phyloP scores from a whole-genome alignment of 2,329 filamentous ascomycete genomes.

The Conoideocrella luteorostrata region DNA sequence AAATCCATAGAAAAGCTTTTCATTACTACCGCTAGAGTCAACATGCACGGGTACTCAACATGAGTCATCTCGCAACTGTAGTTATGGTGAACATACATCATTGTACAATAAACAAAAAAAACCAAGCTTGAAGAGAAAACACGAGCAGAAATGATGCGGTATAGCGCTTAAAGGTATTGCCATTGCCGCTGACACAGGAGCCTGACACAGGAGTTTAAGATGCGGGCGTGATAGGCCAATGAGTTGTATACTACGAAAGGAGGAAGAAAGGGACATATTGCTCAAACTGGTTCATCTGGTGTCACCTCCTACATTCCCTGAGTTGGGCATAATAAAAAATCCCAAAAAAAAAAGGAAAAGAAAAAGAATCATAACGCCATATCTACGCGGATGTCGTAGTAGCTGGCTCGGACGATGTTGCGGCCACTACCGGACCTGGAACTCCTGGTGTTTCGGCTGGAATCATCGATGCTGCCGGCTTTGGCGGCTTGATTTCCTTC shows the following conservation, averaged over 20 bases:
- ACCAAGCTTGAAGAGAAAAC: conserved; percentile 1
- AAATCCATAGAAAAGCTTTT: no score
- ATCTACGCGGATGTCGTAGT: background rate
- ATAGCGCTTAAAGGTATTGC: conserved; percentile 4
- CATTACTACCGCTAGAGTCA: background rate
- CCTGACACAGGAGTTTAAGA: background rate
- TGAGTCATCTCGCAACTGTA: no score
- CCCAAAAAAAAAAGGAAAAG: no score
- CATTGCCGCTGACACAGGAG: conserved; percentile 5
- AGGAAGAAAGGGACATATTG: no score
- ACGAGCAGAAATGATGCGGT: background rate
- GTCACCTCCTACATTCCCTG: no score
- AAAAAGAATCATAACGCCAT: no score
- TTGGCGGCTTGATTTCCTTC: conserved; percentile 45
- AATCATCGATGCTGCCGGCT: conserved; percentile 10
- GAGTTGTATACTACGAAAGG: no score
- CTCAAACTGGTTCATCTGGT: no score
- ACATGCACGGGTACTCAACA: no score
- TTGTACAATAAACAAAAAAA: conserved; percentile 5
- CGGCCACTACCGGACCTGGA: conserved; percentile 11
- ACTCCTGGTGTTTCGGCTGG: conserved; percentile 17
- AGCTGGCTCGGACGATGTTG: conserved; percentile 13
- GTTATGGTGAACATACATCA: background rate
- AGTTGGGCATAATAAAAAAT: no score
- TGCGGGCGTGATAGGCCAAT: background rate